Evolutionary conservation across 2,329 filamentous ascomycete genomes (phyloP), one percentile per base, ranked within the genome.

Genomic region (Pezicula radicicola): DNA sequence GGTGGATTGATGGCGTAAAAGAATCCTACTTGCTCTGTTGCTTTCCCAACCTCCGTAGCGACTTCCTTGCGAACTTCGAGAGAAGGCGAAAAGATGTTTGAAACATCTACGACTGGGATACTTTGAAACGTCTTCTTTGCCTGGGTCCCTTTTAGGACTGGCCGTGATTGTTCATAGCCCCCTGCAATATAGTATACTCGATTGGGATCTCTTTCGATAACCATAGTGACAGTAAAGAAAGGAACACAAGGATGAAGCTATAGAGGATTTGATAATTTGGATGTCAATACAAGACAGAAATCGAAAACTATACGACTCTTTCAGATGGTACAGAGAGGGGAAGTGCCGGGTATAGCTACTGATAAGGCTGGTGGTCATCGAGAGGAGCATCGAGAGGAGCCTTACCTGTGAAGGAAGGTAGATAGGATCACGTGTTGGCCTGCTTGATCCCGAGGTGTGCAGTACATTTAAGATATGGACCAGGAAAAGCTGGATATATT

Each of bases 1-100:
- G 46, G 71, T 65, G 35, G 72, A 71, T 46, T 66, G 65, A 19
- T 25, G 46, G 73, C 61, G 50, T 74, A 73, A 55, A 74, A 74
- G 58, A 74, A 74, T 0, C 72, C 72, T 4, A 48, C 46, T 28
- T 49, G 27, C 39, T 33, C 27, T 27, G 48, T 39, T 43, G 39
- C 37, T 33, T 35, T 43, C 16, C 37, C 39, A 30, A 49, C 30
- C 37, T 49, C 48, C n/a, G 9, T 37, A 15, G 39, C 48, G 4
- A 49, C 48, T 18, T 30, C 40, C 25, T 43, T 18, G 37, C 21
- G 48, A 9, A 18, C 39, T 28, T 42, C 48, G n/a, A 44, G 37
- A 7, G 48, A 49, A 21, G 12, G 19, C 9, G 25, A 48, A 48
- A 48, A 44, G n/a, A 49, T 33, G 9, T 30, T 30, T 28, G 19